Conservation (phyloP, 1,284 basidiomycete species). For the Kwoniella shivajii region DNA sequence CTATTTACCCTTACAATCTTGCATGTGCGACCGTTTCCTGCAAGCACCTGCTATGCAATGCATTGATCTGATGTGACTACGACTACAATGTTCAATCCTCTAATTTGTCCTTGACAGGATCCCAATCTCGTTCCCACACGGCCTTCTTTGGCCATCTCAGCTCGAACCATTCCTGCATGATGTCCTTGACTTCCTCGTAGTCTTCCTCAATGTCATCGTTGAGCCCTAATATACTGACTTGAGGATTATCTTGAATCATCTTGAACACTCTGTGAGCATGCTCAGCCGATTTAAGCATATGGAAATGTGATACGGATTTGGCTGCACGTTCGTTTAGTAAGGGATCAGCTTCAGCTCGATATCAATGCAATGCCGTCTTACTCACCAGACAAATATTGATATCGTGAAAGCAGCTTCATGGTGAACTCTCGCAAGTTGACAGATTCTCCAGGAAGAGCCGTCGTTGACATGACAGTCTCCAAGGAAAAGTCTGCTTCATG, state of each 20-base stretch:
- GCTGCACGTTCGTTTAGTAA: conserved; percentile 11
- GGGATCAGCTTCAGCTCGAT: neutral
- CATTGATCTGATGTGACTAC: neutral
- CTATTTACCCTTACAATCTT: no score
- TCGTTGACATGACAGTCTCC: conserved; percentile 47
- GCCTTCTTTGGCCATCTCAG: conserved; percentile 42
- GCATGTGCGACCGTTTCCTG: neutral
- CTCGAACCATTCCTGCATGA: conserved; percentile 47
- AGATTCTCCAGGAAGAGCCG: conserved; percentile 34
- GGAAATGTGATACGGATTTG: conserved; percentile 43
- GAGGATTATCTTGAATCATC: conserved; percentile 31
- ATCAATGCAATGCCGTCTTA: neutral
- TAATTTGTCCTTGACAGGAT: conserved; percentile 18
- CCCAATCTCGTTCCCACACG: conserved; percentile 44
- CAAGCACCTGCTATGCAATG: conserved; percentile 1
- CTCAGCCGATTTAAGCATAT: conserved; percentile 40
- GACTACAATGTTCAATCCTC: conserved; percentile 2
- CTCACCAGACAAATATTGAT: conserved; percentile 53
- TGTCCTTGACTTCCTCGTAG: conserved; percentile 32
- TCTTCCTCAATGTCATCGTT: conserved; percentile 50
- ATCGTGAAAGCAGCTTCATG: conserved; percentile 57
- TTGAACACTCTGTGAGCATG: conserved; percentile 33
- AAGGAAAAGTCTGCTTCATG: conserved; percentile 56
- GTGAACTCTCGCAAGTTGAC: conserved; percentile 55
- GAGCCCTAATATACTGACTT: conserved; percentile 41